Base-by-base conservation (phyloP, 2,329 filamentous ascomycete genomes). In the Monilinia aucupariae region DNA sequence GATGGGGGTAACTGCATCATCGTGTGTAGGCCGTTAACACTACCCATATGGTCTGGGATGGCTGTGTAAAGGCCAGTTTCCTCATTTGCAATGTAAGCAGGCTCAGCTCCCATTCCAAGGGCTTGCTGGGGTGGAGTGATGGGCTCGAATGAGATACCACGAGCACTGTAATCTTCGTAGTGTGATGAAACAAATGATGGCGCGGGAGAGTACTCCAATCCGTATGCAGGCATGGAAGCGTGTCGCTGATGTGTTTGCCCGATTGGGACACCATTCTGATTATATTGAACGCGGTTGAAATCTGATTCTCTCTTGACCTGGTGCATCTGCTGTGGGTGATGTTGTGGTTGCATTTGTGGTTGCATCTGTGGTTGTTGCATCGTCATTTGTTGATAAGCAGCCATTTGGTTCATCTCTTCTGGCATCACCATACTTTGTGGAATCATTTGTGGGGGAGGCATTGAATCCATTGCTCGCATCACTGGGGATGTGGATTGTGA, bases 181-280 rank as follows among this genome's bases (percentile, higher is more conserved):
- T 97, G 92, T 0, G 94, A 97, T n/a, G 94, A 97, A 59, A 96
- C 92, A 73, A 97, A 97, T 1, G 94, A 97, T 2, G 94, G 94
- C 0, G 94, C 94, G 60, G 94, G 94, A 20, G 94, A 99, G 80
- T 97, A 99, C 77, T 99, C 94, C 76, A 97, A 88, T 54, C 79
- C 84, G 75, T 96, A 99, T 25, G 92, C 90, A 56, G 94, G 94
- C 92, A 99, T 97, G n/a, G 94, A 99, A 66, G 92, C 90, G 78
- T 97, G 93, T 63, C 94, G 89, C 76, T 96, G 91, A 78, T 96
- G 92, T 59, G 88, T 81, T 73, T 92, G 90, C 48, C 85, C 82
- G 67, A 97, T 83, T 1, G 92, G 90, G 62, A 96, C 87, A 70
- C 91, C 91, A 72, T 94, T 96, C 74, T 94, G 91, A 76, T 96